phyloP scores from a whole-genome alignment of 768 basidiomycete species.

The Paxillus involutus region DNA sequence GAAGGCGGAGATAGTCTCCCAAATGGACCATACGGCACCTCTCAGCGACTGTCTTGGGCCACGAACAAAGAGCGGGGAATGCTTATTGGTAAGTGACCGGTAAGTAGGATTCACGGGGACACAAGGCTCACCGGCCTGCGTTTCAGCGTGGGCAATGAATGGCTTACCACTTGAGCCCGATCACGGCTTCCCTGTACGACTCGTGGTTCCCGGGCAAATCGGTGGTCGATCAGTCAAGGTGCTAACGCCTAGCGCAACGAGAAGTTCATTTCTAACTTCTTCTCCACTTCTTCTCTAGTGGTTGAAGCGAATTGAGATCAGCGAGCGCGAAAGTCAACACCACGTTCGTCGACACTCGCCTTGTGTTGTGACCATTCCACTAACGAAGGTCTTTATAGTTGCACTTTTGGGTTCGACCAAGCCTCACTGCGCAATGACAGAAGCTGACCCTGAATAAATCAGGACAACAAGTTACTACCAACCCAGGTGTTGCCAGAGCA shows the following conservation, averaged over 20 bases:
- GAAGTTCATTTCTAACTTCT: neutral
- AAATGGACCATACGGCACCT: constrained; percentile 61
- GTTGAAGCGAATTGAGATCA: constrained; percentile 55
- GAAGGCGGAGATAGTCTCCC: constrained; percentile 59
- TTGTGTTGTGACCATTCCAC: neutral
- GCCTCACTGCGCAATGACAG: neutral
- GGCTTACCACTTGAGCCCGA: constrained; percentile 58
- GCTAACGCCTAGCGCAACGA: neutral
- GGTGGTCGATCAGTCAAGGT: constrained; percentile 56
- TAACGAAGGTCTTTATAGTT: constrained; percentile 18
- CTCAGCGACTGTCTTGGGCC: constrained; percentile 46
- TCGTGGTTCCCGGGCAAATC: constrained; percentile 62
- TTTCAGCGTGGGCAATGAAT: constrained; percentile 57
- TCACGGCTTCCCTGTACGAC: constrained; percentile 65
- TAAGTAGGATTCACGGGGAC: neutral
- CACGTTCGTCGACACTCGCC: constrained; percentile 34
- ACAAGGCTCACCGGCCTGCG: neutral
- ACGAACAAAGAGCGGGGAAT: constrained; percentile 46
- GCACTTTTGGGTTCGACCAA: constrained; percentile 34
- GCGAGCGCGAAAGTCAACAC: constrained; percentile 51
- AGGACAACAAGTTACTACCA: constrained; percentile 65
- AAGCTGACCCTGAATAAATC: neutral
- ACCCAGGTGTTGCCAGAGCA: constrained; percentile 49
- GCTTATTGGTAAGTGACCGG: constrained; percentile 36
- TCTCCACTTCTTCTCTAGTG: constrained; percentile 36